Base-by-base conservation (phyloP, 2,329 filamentous ascomycete species). In the Corinectria fuckeliana region DNA sequence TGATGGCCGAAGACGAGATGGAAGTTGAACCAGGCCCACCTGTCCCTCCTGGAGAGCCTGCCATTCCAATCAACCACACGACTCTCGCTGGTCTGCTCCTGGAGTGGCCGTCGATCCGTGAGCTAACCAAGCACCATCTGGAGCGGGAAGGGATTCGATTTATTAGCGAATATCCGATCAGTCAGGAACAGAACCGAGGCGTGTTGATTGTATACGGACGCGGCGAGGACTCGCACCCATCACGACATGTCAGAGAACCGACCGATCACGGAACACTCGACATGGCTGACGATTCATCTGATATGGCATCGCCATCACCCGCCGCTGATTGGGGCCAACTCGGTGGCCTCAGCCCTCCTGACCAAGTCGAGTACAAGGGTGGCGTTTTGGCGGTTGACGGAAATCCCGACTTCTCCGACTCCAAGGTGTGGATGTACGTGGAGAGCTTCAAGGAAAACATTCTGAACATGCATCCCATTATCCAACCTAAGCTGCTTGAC, bases 21-120 rank as follows among this genome's bases (percentile, higher is more conserved):
- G 82, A 86, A 56, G 77, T 77, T 2, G 80, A 83, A 42, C 82
- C 83, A 18, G 81, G 82, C 7, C 81, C 81, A 7, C 77, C 81
- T 10, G 82, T 85, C 6, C 78, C 76, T 11, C 83, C 83, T 1
- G 87, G 86, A 45, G 83, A 88, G 64, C 85, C 91, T 13, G 86
- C 90, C 2, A 91, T 96, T 56, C 91, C 92, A 1, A 85, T 88
- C 25, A 91, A 96, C 66, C 94, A 98, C 71, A 96, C 92, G 0
- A 97, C 93, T 0, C 87, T 92, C n/a, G 93, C 93, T 1, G 91
- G 95, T 50, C 86, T 93, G 62, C 80, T 98, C 16, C 79, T 98
- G 25, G 82, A 85, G 45, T 93, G 90, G 88, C 84, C 84, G 0
- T 84, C 88, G 0, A 92, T 95, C 54, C 77, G 81, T 71, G 77